phyloP scores from a whole-genome alignment of 495 filamentous ascomycete species.

The Penicillium parvum region DNA sequence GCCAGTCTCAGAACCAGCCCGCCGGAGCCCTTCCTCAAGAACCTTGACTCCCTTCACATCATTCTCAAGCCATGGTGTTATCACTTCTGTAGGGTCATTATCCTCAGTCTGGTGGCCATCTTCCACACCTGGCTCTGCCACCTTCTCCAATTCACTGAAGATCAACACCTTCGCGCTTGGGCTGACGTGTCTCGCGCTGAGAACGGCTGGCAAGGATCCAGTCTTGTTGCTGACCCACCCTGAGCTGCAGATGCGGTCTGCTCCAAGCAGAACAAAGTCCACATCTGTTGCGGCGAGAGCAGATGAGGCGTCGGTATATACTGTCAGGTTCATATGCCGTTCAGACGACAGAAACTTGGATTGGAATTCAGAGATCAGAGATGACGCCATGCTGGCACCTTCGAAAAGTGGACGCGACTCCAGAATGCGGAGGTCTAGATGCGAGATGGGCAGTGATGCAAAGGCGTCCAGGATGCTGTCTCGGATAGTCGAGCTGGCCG shows the following conservation, averaged over 20 bases:
- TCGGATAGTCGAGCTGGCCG: constrained; percentile 57
- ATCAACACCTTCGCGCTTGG: constrained; percentile 47
- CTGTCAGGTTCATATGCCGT: constrained; percentile 32
- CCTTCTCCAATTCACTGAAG: constrained; percentile 56
- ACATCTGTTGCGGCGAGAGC: constrained; percentile 45
- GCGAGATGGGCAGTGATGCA: constrained; percentile 18
- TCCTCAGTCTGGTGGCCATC: constrained; percentile 39
- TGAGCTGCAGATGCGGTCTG: constrained; percentile 51
- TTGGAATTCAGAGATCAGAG: constrained; percentile 34
- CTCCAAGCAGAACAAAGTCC: constrained; percentile 56
- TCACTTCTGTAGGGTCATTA: constrained; percentile 45
- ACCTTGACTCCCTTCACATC: constrained; percentile 21
- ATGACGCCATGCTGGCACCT: constrained; percentile 52
- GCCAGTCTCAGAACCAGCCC: background rate
- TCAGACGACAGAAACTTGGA: constrained; percentile 12
- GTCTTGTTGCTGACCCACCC: constrained; percentile 63
- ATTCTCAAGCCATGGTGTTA: constrained; percentile 37
- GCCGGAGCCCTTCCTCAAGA: constrained; percentile 13
- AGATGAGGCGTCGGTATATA: constrained; percentile 60
- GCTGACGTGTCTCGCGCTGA: constrained; percentile 43
- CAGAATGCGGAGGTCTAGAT: constrained; percentile 53
- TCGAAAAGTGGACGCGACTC: constrained; percentile 66
- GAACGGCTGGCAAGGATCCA: constrained; percentile 53
- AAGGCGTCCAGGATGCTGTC: constrained; percentile 35
- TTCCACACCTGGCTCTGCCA: constrained; percentile 42